Evolutionary conservation across 2,329 filamentous ascomycete species (phyloP).

Genomic region (Hypoxylon sp.): DNA sequence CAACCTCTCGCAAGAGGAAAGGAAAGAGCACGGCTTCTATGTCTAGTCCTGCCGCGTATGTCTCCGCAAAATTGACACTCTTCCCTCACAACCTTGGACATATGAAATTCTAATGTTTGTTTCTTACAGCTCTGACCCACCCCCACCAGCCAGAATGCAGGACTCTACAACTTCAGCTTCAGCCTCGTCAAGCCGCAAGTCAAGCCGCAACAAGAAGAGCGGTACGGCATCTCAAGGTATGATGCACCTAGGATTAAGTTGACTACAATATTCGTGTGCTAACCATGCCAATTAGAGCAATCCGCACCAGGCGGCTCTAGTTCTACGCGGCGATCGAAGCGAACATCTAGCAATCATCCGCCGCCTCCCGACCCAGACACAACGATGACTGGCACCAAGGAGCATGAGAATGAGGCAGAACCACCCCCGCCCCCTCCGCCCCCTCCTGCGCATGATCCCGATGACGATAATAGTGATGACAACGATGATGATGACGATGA

Average conservation of each 20-base stretch:
- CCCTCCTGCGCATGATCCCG: conserved; percentile 58
- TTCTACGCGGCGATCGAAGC: conserved; percentile 66
- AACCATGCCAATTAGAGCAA: conserved; percentile 35
- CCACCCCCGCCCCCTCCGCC: conserved; percentile 62
- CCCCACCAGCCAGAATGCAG: conserved; percentile 75
- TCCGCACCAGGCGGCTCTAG: conserved; percentile 54
- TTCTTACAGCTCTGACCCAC: conserved; percentile 67
- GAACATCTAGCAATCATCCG: conserved; percentile 64
- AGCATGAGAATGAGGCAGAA: conserved; percentile 61
- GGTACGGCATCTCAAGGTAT: conserved; percentile 63
- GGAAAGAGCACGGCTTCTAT: conserved; percentile 75
- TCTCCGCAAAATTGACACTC: conserved; percentile 21
- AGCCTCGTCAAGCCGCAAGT: conserved; percentile 79
- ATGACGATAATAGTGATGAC: conserved; percentile 61
- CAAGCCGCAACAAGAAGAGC: conserved; percentile 78
- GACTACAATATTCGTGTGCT: conserved; percentile 2
- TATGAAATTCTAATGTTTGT: conserved; percentile 41
- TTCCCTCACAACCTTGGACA: background rate
- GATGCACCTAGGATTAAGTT: conserved; percentile 21
- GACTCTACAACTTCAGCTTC: conserved; percentile 68
- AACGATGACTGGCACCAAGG: conserved; percentile 79
- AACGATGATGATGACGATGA: conserved; percentile 71
- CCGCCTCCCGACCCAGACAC: conserved; percentile 71
- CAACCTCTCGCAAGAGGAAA: conserved; percentile 68
- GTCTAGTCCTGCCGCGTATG: conserved; percentile 79